Evolutionary conservation across 306 rosid genomes (phyloP).

Genomic region (Hippophae rhamnoides): DNA sequence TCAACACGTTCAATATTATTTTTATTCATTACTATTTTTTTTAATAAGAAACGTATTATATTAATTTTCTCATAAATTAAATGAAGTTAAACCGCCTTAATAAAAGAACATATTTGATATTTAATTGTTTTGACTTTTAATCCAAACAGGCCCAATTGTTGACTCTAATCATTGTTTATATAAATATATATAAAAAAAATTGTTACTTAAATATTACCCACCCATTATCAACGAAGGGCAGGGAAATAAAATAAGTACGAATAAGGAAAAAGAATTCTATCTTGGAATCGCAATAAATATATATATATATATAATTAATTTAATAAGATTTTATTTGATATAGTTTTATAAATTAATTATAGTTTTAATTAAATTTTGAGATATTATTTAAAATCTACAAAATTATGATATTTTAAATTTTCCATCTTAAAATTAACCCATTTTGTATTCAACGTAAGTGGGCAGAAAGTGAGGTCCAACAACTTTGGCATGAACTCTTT

Average conservation of each 20-base stretch:
- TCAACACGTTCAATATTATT: constrained; percentile 8
- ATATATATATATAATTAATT: too few relatives aligned
- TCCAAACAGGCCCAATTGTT: constrained; percentile 16
- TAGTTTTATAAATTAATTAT: too few relatives aligned
- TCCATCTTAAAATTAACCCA: too few relatives aligned
- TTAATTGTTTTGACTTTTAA: constrained; percentile 21
- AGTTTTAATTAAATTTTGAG: too few relatives aligned
- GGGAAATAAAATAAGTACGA: not conserved
- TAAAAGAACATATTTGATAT: not conserved
- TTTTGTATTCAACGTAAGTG: too few relatives aligned
- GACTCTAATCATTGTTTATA: constrained; percentile 33
- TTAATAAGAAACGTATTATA: not conserved
- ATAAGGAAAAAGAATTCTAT: not conserved
- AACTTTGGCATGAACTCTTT: too few relatives aligned
- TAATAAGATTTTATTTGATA: too few relatives aligned
- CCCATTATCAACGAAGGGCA: not conserved
- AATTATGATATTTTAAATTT: too few relatives aligned
- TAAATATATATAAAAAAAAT: constrained; percentile 2
- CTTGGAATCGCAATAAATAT: too few relatives aligned
- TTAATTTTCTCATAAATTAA: too few relatives aligned
- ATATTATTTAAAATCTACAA: too few relatives aligned
- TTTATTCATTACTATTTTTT: not conserved
- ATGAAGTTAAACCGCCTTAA: constrained; percentile 8
- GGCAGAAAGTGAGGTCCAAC: too few relatives aligned
- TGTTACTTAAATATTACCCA: constrained; percentile 21